A percentile compares a stretch with the other conserved stretches of the same genome.
phyloP scores from a whole-genome alignment of 495 filamentous ascomycete species.

The Entonaema liquescens region DNA sequence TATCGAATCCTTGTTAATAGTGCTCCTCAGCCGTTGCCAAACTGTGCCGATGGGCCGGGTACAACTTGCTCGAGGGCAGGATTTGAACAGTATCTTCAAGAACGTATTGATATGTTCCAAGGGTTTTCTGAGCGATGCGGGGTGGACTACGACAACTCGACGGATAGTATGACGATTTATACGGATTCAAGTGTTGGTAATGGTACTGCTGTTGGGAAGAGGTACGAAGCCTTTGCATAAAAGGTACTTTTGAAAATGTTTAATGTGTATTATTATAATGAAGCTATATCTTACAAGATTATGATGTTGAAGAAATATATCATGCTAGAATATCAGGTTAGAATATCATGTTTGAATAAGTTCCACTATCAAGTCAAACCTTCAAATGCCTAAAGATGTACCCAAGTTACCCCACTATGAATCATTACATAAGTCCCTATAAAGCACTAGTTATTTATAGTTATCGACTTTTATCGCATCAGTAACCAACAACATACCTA shows the following conservation, averaged over 20 bases:
- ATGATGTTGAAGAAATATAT: too few species aligned
- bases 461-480: too few species aligned
- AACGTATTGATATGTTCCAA: conserved; percentile 44
- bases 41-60: conserved; percentile 49
- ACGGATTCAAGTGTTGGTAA: conserved; percentile 46
- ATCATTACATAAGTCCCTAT: too few species aligned
- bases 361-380: too few species aligned
- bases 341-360: too few species aligned
- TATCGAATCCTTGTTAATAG: conserved; percentile 51
- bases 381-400: too few species aligned
- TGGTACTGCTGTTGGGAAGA: conserved; percentile 49
- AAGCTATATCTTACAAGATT: background rate
- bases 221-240: conserved; percentile 32
- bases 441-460: too few species aligned
- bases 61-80: conserved; percentile 47
- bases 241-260: background rate
- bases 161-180: conserved; percentile 48
- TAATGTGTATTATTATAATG: background rate
- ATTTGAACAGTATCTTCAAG: conserved; percentile 45
- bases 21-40: conserved; percentile 48
- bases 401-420: too few species aligned
- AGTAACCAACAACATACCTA: too few species aligned
- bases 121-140: conserved; percentile 48
- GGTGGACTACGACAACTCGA: conserved; percentile 46
- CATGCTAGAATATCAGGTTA: too few species aligned